Conservation (phyloP, 1,284 basidiomycete genomes). For the Ustilago hordei region DNA sequence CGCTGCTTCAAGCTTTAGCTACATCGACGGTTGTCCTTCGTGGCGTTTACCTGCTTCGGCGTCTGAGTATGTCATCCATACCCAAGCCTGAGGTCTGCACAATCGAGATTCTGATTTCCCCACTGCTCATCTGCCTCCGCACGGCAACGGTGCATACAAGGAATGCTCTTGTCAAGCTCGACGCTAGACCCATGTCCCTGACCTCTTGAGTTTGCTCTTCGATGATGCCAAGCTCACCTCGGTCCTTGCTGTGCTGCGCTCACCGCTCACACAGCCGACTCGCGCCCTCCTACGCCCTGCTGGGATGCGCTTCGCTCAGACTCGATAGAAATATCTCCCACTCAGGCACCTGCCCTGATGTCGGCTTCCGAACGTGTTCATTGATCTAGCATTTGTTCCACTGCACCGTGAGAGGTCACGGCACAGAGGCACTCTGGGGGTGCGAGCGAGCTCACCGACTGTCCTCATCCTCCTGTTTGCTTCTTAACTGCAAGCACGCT, state of each 20-base stretch:
- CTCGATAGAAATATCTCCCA: neutral
- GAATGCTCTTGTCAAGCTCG: slow-evolving; percentile 5
- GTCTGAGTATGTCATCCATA: neutral
- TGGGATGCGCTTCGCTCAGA: neutral
- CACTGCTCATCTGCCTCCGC: neutral
- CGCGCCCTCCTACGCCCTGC: neutral
- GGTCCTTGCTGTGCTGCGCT: slow-evolving; percentile 8
- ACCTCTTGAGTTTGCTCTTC: neutral
- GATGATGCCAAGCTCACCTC: slow-evolving; percentile 12
- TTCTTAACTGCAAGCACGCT: neutral
- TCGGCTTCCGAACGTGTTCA: slow-evolving; percentile 5
- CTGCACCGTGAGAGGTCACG: neutral
- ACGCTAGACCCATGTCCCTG: neutral
- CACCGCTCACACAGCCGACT: slow-evolving; percentile 12
- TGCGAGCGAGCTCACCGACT: neutral
- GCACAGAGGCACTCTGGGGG: neutral
- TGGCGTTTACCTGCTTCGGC: neutral
- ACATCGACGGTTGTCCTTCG: neutral
- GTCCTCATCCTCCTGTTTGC: neutral
- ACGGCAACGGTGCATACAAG: slow-evolving; percentile 2
- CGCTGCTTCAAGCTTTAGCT: neutral
- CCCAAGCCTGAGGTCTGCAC: neutral
- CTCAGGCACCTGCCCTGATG: neutral
- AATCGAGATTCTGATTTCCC: neutral
- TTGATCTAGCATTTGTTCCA: neutral